Evolutionary conservation across 176 grass and related monocot genomes (phyloP).

Genomic region (Cocos nucifera): DNA sequence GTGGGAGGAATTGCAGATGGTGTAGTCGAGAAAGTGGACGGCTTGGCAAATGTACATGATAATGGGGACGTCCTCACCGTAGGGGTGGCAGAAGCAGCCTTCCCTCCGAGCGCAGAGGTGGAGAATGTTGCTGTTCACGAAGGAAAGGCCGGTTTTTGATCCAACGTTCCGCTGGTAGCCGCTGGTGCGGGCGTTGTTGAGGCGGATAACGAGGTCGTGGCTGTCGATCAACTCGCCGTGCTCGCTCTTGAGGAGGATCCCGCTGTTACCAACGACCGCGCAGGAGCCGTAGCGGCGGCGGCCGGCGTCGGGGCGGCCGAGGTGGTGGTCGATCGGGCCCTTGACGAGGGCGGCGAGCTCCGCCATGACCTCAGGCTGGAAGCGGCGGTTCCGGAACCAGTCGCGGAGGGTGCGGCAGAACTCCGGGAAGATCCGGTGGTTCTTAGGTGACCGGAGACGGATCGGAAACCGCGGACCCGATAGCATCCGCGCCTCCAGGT

Average conservation of each 20-base stretch:
- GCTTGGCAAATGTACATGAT: slow-evolving; percentile 65
- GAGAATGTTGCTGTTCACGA: slow-evolving; percentile 65
- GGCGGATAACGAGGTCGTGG: slow-evolving; percentile 63
- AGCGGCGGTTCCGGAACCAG: slow-evolving; percentile 39
- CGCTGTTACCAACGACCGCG: slow-evolving; percentile 56
- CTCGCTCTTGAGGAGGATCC: slow-evolving; percentile 32
- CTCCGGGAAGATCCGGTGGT: slow-evolving; percentile 8
- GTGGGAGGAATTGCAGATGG: slow-evolving; percentile 44
- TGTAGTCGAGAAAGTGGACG: slow-evolving; percentile 55
- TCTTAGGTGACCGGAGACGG: slow-evolving; percentile 8
- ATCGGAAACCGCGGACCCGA: background rate
- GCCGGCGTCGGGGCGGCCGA: background rate
- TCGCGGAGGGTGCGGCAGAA: slow-evolving; percentile 20
- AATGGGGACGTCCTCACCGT: slow-evolving; percentile 41
- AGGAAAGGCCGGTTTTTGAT: slow-evolving; percentile 38
- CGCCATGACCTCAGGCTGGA: slow-evolving; percentile 49
- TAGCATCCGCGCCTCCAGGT: background rate
- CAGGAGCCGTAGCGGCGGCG: slow-evolving; percentile 18
- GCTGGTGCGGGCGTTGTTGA: slow-evolving; percentile 66
- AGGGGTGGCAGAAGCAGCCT: slow-evolving; percentile 48
- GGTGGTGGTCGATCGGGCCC: slow-evolving; percentile 46
- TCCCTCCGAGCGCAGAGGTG: slow-evolving; percentile 32
- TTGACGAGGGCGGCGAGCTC: slow-evolving; percentile 66
- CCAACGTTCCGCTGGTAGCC: slow-evolving; percentile 38
- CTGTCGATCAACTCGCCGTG: slow-evolving; percentile 39